Conservation (phyloP, 306 rosid genomes). For the Cicer yamashitae region DNA sequence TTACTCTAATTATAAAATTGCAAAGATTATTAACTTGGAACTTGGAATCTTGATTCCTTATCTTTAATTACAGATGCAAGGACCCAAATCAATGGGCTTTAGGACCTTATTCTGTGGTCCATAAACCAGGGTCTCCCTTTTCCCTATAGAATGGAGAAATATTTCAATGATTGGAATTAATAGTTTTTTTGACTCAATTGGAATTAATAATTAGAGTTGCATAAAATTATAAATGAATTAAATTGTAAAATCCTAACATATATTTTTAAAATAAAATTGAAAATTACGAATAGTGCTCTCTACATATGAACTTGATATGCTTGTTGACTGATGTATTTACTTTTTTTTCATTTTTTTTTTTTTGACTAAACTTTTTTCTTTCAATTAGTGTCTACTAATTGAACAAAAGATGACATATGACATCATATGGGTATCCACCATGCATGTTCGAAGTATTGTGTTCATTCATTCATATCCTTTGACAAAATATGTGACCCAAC, state of each 20-base stretch:
- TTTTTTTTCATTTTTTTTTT: too few species aligned
- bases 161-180: background rate
- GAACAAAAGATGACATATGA: constrained; percentile 21
- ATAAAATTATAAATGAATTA: background rate
- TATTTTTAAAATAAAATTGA: background rate
- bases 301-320: background rate
- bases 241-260: background rate
- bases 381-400: background rate
- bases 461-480: constrained; percentile 43
- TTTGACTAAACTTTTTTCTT: background rate
- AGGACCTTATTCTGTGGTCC: background rate
- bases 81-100: constrained; percentile 23
- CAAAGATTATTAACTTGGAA: background rate
- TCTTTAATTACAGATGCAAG: background rate
- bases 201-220: background rate
- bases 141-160: background rate
- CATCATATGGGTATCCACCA: constrained; percentile 38
- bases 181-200: too few species aligned
- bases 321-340: background rate
- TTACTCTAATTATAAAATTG: background rate
- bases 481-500: constrained; percentile 33
- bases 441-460: constrained; percentile 36
- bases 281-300: background rate
- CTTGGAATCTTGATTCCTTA: background rate
- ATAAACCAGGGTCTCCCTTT: background rate